Base-by-base conservation (phyloP, 176 grass and related monocot species). In the Rhipidocladum racemiflorum region DNA sequence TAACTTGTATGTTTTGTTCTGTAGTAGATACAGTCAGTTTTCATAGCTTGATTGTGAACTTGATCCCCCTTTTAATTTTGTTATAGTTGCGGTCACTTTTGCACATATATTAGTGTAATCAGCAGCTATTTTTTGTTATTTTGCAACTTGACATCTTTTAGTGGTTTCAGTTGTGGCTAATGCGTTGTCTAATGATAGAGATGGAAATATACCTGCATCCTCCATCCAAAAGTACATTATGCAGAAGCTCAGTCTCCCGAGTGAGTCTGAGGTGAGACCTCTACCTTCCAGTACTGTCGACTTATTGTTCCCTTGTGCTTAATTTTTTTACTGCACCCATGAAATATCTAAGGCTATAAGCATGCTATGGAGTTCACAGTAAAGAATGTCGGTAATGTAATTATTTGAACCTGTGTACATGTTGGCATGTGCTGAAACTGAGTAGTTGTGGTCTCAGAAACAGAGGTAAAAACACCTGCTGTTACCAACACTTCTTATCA, bases 211-310 rank as follows among this genome's bases (percentile, higher is more conserved):
- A 55, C 86, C 94, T 5, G 90, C 89, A 60, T 97, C 94, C 24
- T 89, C 83, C 73, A 93, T 97, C 83, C 88, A 85, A 72, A 93
- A 89, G 83, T 97, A 97, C 57, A 87, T 97, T 57, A 83, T 85
- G 46, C 87, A 87, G 84, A 97, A 97, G 77, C 94, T 97, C 64
- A 79, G 81, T 68, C 88, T 97, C 83, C 65, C 46, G 53, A 97
- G 81, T 49, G 91, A 93, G 55, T 75, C 86, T 59, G 91, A 97
- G 90, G 94, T 97, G 74, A 91, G 80, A 69, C 25, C 53, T 40
- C 9, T 61, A 70, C 36, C 70, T 4, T 79, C 6, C 68, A 78
- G 14, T 78, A 15, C 64, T 82, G 23, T 59, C 21, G 12, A 67
- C 30, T 62, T 7, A 28, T 44, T 72, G 40, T 49, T 48, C 27